phyloP scores from a whole-genome alignment of 148 eudicot genomes.

The Nepenthes mirabilis region DNA sequence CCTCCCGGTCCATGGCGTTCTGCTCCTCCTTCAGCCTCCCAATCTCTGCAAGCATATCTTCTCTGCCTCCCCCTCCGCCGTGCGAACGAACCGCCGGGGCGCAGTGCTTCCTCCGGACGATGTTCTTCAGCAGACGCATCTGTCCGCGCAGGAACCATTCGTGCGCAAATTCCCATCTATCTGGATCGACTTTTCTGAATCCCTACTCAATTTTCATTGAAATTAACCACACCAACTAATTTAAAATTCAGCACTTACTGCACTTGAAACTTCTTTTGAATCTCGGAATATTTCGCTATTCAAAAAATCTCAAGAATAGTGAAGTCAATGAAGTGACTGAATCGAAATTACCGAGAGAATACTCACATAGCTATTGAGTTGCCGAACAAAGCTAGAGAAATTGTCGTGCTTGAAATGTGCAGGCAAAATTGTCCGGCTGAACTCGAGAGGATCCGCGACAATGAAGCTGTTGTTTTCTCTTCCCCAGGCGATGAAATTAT shows the following conservation, averaged over 20 bases:
- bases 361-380: slow-evolving; percentile 10
- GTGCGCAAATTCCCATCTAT: slow-evolving; percentile 41
- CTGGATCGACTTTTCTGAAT: slow-evolving; percentile 40
- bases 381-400: slow-evolving; percentile 13
- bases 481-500: slow-evolving; percentile 6
- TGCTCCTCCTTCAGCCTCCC: slow-evolving; percentile 35
- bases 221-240: not conserved
- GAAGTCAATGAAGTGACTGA: not conserved
- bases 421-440: slow-evolving; percentile 1
- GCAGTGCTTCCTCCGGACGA: slow-evolving; percentile 16
- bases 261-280: not conserved
- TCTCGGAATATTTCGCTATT: not conserved
- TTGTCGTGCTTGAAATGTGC: slow-evolving; percentile 6
- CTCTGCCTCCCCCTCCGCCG: not conserved
- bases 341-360: not conserved
- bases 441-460: slow-evolving; percentile 1
- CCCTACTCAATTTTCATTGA: slow-evolving; percentile 15
- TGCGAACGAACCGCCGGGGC: not conserved
- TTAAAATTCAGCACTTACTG: not conserved
- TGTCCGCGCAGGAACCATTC: slow-evolving; percentile 46
- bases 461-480: slow-evolving; percentile 5
- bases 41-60: slow-evolving; percentile 13
- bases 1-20: slow-evolving; percentile 21
- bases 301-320: not conserved
- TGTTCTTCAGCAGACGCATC: slow-evolving; percentile 28